These are phyloP conservation scores for Boechera divaricarpa DNA, from an alignment of 345 rosid species.

Conservation along the genomic window DNA sequence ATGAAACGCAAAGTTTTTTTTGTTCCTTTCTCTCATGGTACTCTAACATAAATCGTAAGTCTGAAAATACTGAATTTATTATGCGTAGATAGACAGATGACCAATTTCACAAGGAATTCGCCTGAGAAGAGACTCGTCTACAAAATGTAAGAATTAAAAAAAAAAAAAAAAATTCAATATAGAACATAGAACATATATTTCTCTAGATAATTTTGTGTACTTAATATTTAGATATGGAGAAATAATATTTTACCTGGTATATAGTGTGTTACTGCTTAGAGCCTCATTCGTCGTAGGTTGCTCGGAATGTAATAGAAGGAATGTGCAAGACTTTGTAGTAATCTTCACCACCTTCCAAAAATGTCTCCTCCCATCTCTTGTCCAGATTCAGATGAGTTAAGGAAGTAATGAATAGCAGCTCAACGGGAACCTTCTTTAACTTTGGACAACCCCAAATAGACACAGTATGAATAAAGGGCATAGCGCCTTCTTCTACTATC, in stretches of 20 bases:
- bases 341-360: slow-evolving; percentile 46
- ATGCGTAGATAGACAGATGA: too few relatives aligned
- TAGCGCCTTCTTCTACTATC: slow-evolving; percentile 33
- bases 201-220: not conserved
- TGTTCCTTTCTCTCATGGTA: too few relatives aligned
- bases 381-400: slow-evolving; percentile 44
- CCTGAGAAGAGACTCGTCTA: too few relatives aligned
- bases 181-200: not conserved
- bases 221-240: too few relatives aligned
- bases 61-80: too few relatives aligned
- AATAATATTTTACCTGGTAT: too few relatives aligned
- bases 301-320: slow-evolving; percentile 30
- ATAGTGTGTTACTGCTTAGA: not conserved
- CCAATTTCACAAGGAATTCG: too few relatives aligned
- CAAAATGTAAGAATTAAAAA: too few relatives aligned
- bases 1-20: too few relatives aligned
- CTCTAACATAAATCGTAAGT: too few relatives aligned
- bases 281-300: not conserved
- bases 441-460: slow-evolving; percentile 28
- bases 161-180: too few relatives aligned
- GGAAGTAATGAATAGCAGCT: slow-evolving; percentile 9
- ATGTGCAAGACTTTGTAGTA: slow-evolving; percentile 48
- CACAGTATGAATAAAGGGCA: slow-evolving; percentile 43
- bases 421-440: slow-evolving; percentile 40
- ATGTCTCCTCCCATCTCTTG: slow-evolving; percentile 33